Evolutionary conservation across 345 rosid genomes (phyloP), one percentile per base, ranked within the genome.

Genomic region (Bruguiera parviflora): DNA sequence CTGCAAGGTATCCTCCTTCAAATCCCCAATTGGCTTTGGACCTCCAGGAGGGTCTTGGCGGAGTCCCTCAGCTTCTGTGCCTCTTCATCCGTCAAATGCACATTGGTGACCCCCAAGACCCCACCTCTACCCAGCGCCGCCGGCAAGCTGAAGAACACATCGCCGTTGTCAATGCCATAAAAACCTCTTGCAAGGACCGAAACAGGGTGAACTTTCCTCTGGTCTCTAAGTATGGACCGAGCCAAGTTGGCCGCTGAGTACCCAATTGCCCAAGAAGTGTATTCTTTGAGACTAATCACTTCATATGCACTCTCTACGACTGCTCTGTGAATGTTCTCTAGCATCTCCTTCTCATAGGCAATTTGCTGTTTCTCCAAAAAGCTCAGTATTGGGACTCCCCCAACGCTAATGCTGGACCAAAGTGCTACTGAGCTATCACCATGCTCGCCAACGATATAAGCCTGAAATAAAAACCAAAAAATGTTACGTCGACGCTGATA

Each of bases 201-300:
- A 33, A 94, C 96, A 0, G 98, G 96, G 62, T 94, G 98, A 77
- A 94, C 87, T 75, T 79, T 88, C 61, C 95, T 86, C 86, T 94
- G 98, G 81, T 94, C 84, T n/a, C 98, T 72, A 25, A 91, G 79
- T 24, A 94, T 69, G 52, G 90, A 74, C 1, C 92, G 80, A 39
- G 97, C 96, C 74, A 94, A 72, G 71, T 61, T 91, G 10, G 97
- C 95, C 2, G 80, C 98, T 0, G 98, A 94, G 81, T 91, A 91
- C 21, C 98, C 98, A 53, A 91, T 94, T 18, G 98, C 98, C 98
- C 97, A 91, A 19, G 96, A 89, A 3, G 98, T 94, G 82, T 91
- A 94, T n/a, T 97, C 97, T 67, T 94, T 94, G 56, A 94, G 91
- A 6, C 70, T 77, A 3, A 91, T 94, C 53, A 94, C 98, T 60